These are phyloP conservation scores for Citrus australasica DNA, from an alignment of 345 rosid species.

Conservation along the genomic window DNA sequence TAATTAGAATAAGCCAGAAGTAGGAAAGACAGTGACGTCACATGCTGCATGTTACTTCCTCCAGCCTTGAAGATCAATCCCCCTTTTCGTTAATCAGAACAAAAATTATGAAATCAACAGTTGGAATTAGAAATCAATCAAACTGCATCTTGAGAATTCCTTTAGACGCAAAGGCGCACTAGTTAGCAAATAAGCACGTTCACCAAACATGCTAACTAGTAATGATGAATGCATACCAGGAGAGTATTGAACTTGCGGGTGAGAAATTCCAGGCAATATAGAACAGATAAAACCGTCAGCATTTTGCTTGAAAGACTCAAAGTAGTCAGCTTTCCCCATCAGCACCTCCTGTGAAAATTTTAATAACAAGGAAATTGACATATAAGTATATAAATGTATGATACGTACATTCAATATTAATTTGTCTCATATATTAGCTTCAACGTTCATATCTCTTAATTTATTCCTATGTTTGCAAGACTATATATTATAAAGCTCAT, in stretches of 20 bases:
- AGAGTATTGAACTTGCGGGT: slow-evolving; percentile 92
- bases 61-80: slow-evolving; percentile 87
- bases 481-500: not conserved
- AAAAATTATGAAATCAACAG: not conserved
- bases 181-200: not conserved
- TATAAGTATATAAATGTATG: not conserved
- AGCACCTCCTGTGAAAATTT: slow-evolving; percentile 65
- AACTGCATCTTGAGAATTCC: not conserved
- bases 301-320: slow-evolving; percentile 79
- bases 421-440: slow-evolving; percentile 7
- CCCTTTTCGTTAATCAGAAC: slow-evolving; percentile 29
- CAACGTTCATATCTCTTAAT: not conserved
- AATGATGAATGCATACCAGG: slow-evolving; percentile 48
- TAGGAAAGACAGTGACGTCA: slow-evolving; percentile 82
- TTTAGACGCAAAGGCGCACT: not conserved
- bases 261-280: slow-evolving; percentile 84
- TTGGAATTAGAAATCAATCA: not conserved
- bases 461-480: not conserved
- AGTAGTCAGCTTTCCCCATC: slow-evolving; percentile 91
- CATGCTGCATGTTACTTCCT: slow-evolving; percentile 97
- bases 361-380: not conserved
- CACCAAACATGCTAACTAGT: not conserved
- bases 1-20: slow-evolving; percentile 86
- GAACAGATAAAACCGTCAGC: slow-evolving; percentile 94
- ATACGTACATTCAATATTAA: not conserved